These are phyloP conservation scores for Simplicillium sp. DNA, from an alignment of 2,329 filamentous ascomycete genomes.

Conservation along the genomic window DNA sequence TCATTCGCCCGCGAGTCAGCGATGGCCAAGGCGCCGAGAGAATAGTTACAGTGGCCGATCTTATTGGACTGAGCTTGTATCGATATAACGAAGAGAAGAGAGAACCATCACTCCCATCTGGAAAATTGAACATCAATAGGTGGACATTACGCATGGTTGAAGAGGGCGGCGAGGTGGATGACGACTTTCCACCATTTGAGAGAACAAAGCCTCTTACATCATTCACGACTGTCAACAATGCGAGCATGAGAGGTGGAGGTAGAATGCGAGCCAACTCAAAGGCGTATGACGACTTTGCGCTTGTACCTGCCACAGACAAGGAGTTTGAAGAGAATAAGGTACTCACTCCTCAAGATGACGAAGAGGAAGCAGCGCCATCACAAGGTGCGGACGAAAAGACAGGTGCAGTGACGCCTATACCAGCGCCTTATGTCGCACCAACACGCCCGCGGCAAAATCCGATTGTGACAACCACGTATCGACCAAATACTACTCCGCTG, in stretches of 20 bases:
- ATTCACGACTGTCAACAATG: conserved; percentile 77
- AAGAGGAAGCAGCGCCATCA: conserved; percentile 26
- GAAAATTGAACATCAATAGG: conserved; percentile 69
- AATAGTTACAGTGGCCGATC: conserved; percentile 63
- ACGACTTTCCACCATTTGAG: conserved; percentile 73
- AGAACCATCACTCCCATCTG: conserved; percentile 53
- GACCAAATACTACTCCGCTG: conserved; percentile 42
- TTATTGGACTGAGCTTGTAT: conserved; percentile 74
- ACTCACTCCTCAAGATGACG: conserved; percentile 56
- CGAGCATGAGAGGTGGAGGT: conserved; percentile 56
- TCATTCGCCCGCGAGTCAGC: conserved; percentile 60
- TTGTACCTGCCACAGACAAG: conserved; percentile 61
- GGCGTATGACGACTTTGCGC: conserved; percentile 73
- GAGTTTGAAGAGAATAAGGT: conserved; percentile 62
- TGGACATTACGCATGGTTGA: conserved; percentile 80
- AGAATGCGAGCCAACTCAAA: conserved; percentile 60
- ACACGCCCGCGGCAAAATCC: conserved; percentile 42
- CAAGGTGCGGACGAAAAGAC: conserved; percentile 10
- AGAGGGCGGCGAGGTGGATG: conserved; percentile 74
- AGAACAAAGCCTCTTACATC: conserved; percentile 65
- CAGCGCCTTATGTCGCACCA: conserved; percentile 17
- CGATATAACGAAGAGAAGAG: conserved; percentile 69
- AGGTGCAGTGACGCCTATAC: conserved; percentile 15
- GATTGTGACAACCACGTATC: conserved; percentile 51
- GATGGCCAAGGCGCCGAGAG: conserved; percentile 52